Evolutionary conservation across 2,329 filamentous ascomycete species (phyloP).

Genomic region (Cryoendolithus antarcticus): DNA sequence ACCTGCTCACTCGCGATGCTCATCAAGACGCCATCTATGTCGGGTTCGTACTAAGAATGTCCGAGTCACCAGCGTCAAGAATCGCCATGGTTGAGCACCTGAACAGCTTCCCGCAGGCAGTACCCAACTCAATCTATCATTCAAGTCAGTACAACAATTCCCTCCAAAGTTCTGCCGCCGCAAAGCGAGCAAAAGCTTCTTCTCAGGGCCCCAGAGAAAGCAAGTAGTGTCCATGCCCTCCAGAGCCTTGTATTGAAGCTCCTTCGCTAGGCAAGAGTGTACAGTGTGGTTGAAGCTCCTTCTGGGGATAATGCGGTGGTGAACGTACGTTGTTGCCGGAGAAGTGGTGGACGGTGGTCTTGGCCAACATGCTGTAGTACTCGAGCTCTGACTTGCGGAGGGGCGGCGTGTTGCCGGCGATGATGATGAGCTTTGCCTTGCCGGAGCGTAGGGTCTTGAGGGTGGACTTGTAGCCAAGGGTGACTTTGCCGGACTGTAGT

Average conservation of each 20-base stretch:
- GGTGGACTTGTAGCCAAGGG: conserved; percentile 78
- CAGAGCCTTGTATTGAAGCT: conserved; percentile 22
- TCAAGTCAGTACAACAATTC: conserved; percentile 42
- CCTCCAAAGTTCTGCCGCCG: conserved; percentile 62
- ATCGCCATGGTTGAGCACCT: conserved; percentile 60
- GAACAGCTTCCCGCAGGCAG: conserved; percentile 98
- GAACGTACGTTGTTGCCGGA: conserved; percentile 93
- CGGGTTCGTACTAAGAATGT: conserved; percentile 65
- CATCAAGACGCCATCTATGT: conserved; percentile 20
- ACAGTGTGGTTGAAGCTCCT: too few relatives aligned
- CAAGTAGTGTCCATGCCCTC: conserved; percentile 18
- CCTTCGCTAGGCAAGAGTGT: conserved; percentile 21
- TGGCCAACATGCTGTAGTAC: conserved; percentile 86
- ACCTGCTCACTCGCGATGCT: too few relatives aligned
- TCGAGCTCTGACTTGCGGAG: conserved; percentile 90
- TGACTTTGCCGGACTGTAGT: conserved; percentile 48
- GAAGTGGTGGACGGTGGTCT: conserved; percentile 96
- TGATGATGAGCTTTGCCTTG: conserved; percentile 98
- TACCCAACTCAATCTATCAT: conserved; percentile 88
- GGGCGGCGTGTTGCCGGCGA: conserved; percentile 89
- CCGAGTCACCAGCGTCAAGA: conserved; percentile 7
- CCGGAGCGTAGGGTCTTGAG: conserved; percentile 84
- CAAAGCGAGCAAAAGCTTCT: conserved; percentile 47
- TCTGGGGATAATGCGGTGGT: conserved; percentile 3
- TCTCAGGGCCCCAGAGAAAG: conserved; percentile 59